These are phyloP conservation scores for Alternaria angustiovoidea DNA, from an alignment of 2,329 filamentous ascomycete genomes.

Conservation along the genomic window DNA sequence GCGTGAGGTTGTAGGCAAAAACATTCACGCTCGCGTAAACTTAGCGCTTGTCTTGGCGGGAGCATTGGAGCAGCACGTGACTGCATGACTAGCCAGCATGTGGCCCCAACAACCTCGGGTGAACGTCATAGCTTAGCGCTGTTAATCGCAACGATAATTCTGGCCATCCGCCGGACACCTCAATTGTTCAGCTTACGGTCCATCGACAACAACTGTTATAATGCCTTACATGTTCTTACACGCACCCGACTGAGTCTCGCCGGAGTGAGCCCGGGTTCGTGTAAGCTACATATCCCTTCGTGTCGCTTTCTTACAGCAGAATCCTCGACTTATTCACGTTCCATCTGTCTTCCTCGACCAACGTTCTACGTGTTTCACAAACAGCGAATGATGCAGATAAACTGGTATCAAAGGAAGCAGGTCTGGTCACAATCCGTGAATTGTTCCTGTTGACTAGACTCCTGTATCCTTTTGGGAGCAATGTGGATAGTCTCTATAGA, in stretches of 20 bases:
- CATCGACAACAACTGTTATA: not conserved
- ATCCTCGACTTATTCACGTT: not conserved
- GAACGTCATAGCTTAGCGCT: conserved; percentile 20
- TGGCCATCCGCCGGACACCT: not conserved
- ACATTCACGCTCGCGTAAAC: conserved; percentile 52
- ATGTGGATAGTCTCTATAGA: not conserved
- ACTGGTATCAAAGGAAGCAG: not conserved
- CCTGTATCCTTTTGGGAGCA: not conserved
- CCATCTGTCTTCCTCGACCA: not conserved
- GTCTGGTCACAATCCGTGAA: not conserved
- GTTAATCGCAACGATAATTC: not conserved
- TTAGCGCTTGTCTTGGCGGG: conserved; percentile 42
- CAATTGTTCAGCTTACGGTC: not conserved
- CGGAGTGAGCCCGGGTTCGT: not conserved
- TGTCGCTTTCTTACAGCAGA: not conserved
- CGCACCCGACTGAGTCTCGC: not conserved
- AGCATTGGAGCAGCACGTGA: conserved; percentile 40
- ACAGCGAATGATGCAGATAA: not conserved
- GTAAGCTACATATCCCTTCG: not conserved
- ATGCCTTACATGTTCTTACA: not conserved
- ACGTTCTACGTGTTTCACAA: not conserved
- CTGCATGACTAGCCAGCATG: conserved; percentile 19
- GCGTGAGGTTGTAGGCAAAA: conserved; percentile 46
- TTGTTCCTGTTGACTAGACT: not conserved
- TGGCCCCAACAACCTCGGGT: conserved; percentile 9